These are phyloP conservation scores for Lupinus albus DNA, from an alignment of 306 rosid genomes.

Conservation along the genomic window DNA sequence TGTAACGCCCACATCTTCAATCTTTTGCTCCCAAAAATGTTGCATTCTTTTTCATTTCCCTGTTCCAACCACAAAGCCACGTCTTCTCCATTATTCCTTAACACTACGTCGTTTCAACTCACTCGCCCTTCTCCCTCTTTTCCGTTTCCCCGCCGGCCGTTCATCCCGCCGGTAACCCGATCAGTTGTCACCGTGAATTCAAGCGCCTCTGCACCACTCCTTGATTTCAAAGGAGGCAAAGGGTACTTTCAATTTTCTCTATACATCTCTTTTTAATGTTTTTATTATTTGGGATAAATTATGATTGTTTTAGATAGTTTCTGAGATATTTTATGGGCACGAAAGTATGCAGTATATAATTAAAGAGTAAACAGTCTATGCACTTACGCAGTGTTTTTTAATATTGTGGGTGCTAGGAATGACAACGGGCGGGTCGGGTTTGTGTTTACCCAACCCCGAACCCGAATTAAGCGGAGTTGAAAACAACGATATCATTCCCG, in stretches of 20 bases:
- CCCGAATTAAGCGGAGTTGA: too few relatives aligned
- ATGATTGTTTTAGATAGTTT: too few relatives aligned
- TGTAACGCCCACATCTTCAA: too few relatives aligned
- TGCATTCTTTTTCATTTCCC: slow-evolving; percentile 43
- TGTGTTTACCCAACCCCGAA: too few relatives aligned
- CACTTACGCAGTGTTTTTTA: too few relatives aligned
- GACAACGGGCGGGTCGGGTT: too few relatives aligned
- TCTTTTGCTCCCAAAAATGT: slow-evolving; percentile 27
- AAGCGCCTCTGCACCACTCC: slow-evolving; percentile 34
- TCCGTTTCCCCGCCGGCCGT: slow-evolving; percentile 35
- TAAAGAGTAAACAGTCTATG: too few relatives aligned
- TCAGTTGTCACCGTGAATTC: slow-evolving; percentile 39
- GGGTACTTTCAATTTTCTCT: slow-evolving; percentile 51
- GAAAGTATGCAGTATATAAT: too few relatives aligned
- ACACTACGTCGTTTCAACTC: slow-evolving; percentile 37
- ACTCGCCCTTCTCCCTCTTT: slow-evolving; percentile 34
- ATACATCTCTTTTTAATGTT: background rate
- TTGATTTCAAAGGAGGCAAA: slow-evolving; percentile 56
- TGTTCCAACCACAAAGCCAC: slow-evolving; percentile 25
- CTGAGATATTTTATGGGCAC: too few relatives aligned
- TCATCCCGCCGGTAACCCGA: slow-evolving; percentile 45
- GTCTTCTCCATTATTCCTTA: slow-evolving; percentile 35
- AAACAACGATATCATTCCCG: too few relatives aligned
- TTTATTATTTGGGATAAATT: background rate
- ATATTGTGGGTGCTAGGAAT: too few relatives aligned